A percentile compares a stretch with the other conserved stretches of the same genome.
Conservation (phyloP, 2,329 filamentous ascomycete genomes). For the Mariannaea sp. region DNA sequence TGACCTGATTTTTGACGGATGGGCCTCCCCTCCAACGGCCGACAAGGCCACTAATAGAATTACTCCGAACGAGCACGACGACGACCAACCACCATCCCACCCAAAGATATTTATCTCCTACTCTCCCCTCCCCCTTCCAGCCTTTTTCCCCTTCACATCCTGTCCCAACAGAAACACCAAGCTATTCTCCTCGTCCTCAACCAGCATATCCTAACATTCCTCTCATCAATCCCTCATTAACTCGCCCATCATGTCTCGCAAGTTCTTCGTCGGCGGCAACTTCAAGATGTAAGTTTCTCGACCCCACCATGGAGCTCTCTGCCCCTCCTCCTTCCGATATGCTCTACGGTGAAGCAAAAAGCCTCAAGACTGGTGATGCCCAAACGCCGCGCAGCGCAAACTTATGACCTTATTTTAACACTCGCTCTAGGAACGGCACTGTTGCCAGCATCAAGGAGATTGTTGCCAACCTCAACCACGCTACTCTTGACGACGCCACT, state of each 20-base stretch:
- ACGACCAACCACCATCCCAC: constrained; percentile 21
- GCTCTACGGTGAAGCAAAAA: constrained; percentile 34
- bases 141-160: constrained; percentile 3
- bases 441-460: constrained; percentile 89
- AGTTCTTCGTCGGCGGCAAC: constrained; percentile 98
- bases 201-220: constrained; percentile 1
- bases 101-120: constrained; percentile 6
- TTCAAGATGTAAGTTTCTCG: constrained; percentile 86
- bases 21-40: background rate
- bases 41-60: background rate
- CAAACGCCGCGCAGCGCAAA: background rate
- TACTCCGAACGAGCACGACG: constrained; percentile 2
- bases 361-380: constrained; percentile 32
- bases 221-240: constrained; percentile 16
- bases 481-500: constrained; percentile 75
- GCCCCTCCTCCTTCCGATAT: constrained; percentile 25
- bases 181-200: background rate
- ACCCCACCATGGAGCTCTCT: constrained; percentile 29
- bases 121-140: constrained; percentile 1
- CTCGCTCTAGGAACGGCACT: constrained; percentile 81
- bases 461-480: constrained; percentile 84
- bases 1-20: constrained; percentile 7
- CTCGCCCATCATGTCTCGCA: constrained; percentile 78
- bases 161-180: background rate
- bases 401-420: constrained; percentile 19